These are phyloP conservation scores for Fragaria iinumae DNA, from an alignment of 306 rosid genomes.

Conservation along the genomic window DNA sequence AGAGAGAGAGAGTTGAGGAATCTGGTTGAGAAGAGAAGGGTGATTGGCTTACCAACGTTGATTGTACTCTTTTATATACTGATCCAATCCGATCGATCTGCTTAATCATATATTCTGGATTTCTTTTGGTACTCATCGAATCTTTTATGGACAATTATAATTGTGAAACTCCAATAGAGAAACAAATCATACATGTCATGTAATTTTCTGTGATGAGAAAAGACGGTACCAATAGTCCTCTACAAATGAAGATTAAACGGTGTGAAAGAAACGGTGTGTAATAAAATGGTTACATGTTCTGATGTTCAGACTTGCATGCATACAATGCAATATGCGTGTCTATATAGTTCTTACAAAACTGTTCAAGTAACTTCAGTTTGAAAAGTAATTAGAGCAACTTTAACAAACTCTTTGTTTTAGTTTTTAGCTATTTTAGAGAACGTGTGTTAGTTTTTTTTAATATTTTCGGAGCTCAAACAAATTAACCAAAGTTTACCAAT, in stretches of 20 bases:
- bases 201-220: not conserved
- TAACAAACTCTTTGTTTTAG: no score
- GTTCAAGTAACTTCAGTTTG: no score
- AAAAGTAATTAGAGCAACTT: no score
- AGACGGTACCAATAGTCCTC: not conserved
- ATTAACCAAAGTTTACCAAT: no score
- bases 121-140: not conserved
- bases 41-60: constrained; percentile 46
- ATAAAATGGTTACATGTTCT: not conserved
- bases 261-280: not conserved
- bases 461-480: no score
- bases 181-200: not conserved
- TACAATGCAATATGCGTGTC: not conserved
- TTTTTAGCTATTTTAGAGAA: no score
- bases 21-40: constrained; percentile 23
- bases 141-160: not conserved
- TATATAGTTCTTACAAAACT: no score
- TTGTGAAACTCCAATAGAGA: not conserved
- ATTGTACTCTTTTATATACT: not conserved
- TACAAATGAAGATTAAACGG: not conserved
- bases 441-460: no score
- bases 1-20: not conserved
- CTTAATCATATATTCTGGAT: not conserved
- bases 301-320: not conserved
- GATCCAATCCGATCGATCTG: not conserved